phyloP scores from a whole-genome alignment of 1,139 yeast species.

The Eremothecium cymbalariae region DNA sequence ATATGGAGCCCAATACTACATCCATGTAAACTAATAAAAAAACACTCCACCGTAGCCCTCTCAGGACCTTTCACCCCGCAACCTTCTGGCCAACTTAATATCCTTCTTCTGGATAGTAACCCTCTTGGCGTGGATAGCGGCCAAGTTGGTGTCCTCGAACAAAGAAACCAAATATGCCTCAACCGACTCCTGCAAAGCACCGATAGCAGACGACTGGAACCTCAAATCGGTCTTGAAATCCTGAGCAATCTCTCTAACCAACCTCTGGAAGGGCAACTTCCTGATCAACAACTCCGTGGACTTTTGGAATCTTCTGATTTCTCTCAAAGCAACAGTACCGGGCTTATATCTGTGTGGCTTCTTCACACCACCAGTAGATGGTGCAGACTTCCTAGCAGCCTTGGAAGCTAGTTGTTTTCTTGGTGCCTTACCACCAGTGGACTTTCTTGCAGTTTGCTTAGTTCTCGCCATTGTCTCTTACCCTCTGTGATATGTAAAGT shows the following conservation, averaged over 20 bases:
- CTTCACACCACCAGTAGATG: slow-evolving; percentile 98
- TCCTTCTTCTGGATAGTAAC: slow-evolving; percentile 99
- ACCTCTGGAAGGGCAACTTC: slow-evolving; percentile 98
- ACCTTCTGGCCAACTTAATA: slow-evolving; percentile 97
- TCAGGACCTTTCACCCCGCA: slow-evolving; percentile 92
- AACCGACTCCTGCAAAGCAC: slow-evolving; percentile 98
- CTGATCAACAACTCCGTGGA: slow-evolving; percentile 94
- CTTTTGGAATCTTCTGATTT: slow-evolving; percentile 98
- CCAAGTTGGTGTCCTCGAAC: slow-evolving; percentile 95
- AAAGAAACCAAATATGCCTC: slow-evolving; percentile 91
- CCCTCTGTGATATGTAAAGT: slow-evolving; percentile 8
- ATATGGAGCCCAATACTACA: no score
- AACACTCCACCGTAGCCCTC: no score
- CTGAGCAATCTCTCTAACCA: slow-evolving; percentile 96
- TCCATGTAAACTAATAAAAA: no score
- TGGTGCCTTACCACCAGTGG: slow-evolving; percentile 99
- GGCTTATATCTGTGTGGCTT: slow-evolving; percentile 99
- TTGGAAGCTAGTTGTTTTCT: slow-evolving; percentile 98
- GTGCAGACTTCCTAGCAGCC: slow-evolving; percentile 98
- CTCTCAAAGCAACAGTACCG: slow-evolving; percentile 99
- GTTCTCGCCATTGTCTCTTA: slow-evolving; percentile 82
- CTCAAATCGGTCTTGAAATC: slow-evolving; percentile 97
- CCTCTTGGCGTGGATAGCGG: slow-evolving; percentile 99
- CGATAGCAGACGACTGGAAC: slow-evolving; percentile 97
- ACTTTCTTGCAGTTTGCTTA: slow-evolving; percentile 97